Base-by-base conservation (phyloP, 2,329 filamentous ascomycete genomes). In the Xylariaceae sp. region DNA sequence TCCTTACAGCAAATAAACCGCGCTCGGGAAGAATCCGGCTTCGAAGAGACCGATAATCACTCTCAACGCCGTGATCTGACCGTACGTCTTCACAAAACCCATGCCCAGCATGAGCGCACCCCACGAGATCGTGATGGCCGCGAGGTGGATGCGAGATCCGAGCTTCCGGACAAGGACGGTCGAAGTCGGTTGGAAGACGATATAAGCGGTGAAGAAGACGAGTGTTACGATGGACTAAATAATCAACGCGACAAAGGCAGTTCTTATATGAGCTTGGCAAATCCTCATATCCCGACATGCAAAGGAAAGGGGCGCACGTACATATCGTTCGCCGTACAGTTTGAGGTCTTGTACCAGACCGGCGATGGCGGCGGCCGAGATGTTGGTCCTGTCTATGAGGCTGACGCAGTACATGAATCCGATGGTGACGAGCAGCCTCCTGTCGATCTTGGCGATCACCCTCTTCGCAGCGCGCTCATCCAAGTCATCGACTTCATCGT, bases 371-470 rank as follows among this genome's bases (percentile, higher is more conserved):
- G 84, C 85, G 15, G 76, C 69, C n/a, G 76, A 76, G 57, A 89
- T 64, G 60, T 90, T 90, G 2, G 83, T 87, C 21, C 86, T 71
- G 56, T 92, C 86, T 78, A 90, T 85, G 43, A 90, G 65, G 48
- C 76, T 83, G 51, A 86, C 70, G 57, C 83, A 86, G 61, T 89
- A 89, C 64, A 88, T 73, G 48, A 72, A 56, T 14, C 81, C 81
- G 4, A 78, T 74, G 2, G 73, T 79, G 3, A 72, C 56, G 28
- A 84, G 74, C 3, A 85, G 65, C 2, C 81, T 76, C 19, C 69
- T 65, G 60, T 94, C 87, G 50, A 92, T 69, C 9, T 78, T 76
- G 40, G 73, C 70, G 29, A 88, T 77, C 53, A 92, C 85, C 29
- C 65, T 72, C 56, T 68, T 76, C 63, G 84, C 75, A 62, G 90